A percentile compares a stretch with the other conserved stretches of the same genome.
These are phyloP conservation scores for Drechslerella coelobrocha DNA, from an alignment of 2,329 filamentous ascomycete genomes.

Conservation along the genomic window DNA sequence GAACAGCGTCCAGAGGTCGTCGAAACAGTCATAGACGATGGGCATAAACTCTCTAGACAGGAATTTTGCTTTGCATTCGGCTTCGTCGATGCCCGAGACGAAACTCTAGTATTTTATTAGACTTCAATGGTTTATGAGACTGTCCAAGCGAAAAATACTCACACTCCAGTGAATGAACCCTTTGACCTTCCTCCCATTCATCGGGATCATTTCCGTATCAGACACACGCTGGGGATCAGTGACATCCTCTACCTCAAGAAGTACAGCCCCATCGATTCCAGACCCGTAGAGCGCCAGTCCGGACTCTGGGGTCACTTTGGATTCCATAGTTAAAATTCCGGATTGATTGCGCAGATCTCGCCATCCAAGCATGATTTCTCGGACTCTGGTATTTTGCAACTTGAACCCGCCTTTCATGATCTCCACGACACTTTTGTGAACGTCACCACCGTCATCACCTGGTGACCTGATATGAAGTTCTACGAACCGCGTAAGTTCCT, in stretches of 20 bases:
- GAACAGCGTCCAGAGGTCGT: constrained; percentile 14
- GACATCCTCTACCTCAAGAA: constrained; percentile 31
- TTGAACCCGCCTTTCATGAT: constrained; percentile 36
- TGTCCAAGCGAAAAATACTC: neutral
- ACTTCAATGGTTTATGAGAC: neutral
- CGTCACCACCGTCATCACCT: constrained; percentile 20
- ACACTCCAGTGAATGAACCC: constrained; percentile 42
- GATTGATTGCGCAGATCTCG: constrained; percentile 9
- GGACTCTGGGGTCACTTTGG: constrained; percentile 15
- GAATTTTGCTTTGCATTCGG: constrained; percentile 8
- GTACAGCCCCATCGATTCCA: constrained; percentile 28
- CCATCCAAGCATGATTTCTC: constrained; percentile 28
- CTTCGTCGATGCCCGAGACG: constrained; percentile 13
- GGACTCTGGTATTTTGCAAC: constrained; percentile 14
- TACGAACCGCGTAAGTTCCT: constrained; percentile 31
- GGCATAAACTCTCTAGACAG: constrained; percentile 30
- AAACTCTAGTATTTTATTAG: constrained; percentile 16
- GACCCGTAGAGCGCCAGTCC: constrained; percentile 15
- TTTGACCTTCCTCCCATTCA: constrained; percentile 32
- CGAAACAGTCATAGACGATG: constrained; percentile 36
- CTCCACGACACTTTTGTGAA: constrained; percentile 25
- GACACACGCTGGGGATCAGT: neutral
- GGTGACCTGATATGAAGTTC: constrained; percentile 26
- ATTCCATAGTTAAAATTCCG: constrained; percentile 19
- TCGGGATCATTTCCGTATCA: constrained; percentile 31